Base-by-base conservation (phyloP, 768 basidiomycete genomes). In the Chalciporus pseudorubinellus region DNA sequence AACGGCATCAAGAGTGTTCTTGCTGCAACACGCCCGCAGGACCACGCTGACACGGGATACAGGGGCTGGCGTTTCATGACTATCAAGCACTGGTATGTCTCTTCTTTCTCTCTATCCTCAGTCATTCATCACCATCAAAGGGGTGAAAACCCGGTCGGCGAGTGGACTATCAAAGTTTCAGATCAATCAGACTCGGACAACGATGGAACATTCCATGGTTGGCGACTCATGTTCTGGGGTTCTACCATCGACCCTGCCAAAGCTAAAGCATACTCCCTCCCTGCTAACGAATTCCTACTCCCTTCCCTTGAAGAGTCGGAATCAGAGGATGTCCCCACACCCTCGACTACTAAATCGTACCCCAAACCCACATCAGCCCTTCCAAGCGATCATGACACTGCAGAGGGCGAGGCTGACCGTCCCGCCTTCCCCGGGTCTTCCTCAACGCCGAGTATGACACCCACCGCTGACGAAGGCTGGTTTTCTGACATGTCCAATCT, bases 1-100 rank as follows among this genome's bases (percentile, higher is more conserved):
- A 82, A 81, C 40, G 92, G 92, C 11, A 76, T 98, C 55, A 85
- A 74, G 65, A 97, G 93, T 64, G 76, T 98, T 13, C 71, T 99
- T 36, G 95, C 88, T 19, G 82, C 83, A 18, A 77, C 75, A 50
- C 81, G 97, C 55, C 61, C 74, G 29, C 74, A 75, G 12, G 97
- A 99, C 64, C 66, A 66, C 33, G 84, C 79, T 16, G 67, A 61
- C 5, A 77, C 75, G 9, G 95, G 97, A 9, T 95, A 79, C 67
- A 82, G 82, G n/a, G 95, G 92, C 1, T 99, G 97, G 97, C 86
- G 80, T n/a, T 99, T 99, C 67, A 98, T 98, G 94, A 83, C 84
- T 28, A 81, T 98, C 50, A 99, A 99, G 70, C 97, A 99, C 63
- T 99, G 97, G 95, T 95, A 51, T 20, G 69, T 48, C 48, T 9